Base-by-base conservation (phyloP, 805 yeast genomes). In the Candida nemodendra region DNA sequence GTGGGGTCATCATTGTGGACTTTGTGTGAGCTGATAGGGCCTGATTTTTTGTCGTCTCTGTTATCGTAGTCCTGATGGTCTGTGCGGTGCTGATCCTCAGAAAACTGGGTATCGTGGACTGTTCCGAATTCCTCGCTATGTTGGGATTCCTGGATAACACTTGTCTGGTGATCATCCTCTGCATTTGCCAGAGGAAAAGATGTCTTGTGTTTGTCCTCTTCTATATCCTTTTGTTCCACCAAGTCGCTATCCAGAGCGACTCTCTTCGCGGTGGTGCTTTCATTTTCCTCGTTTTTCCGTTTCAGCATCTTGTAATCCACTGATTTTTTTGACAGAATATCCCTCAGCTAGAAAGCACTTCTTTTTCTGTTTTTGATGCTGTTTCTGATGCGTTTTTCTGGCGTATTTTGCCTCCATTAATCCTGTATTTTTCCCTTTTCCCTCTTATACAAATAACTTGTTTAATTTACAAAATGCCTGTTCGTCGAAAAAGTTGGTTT, bases 181-280 rank as follows among this genome's bases (percentile, higher is more conserved):
- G 9, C 41, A 19, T 30, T 39, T 22, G 27, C 36, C 28, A 64
- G 52, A 4, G 61, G 58, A 2, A 69, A 71, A 1, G 76, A 74
- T 4, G 75, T 68, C 31, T 64, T 68, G 22, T 62, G 59, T 29
- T 60, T 62, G 32, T 66, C 75, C 30, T 69, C 68, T 35, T 65
- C 62, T 19, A 62, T 61, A 19, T 72, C 77, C 15, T 57, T 55
- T 33, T 54, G 61, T 19, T 69, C 77, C 29, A 73, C 59, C 31
- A 71, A 74, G 39, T 76, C 86, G 39, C 79, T 75, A 47, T 81
- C 86, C 48, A 82, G 68, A 2, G 90, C 90, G 12, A 81, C 84
- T 35, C 91, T 65, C 52, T 83, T 83, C 36, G 68, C 78, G 21
- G 73, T 67, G 38, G 74, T 77, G 42, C 71, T 78, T 30, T 74